Evolutionary conservation across 139 green algal species (phyloP).

Genomic region (Micractinium sp.): DNA sequence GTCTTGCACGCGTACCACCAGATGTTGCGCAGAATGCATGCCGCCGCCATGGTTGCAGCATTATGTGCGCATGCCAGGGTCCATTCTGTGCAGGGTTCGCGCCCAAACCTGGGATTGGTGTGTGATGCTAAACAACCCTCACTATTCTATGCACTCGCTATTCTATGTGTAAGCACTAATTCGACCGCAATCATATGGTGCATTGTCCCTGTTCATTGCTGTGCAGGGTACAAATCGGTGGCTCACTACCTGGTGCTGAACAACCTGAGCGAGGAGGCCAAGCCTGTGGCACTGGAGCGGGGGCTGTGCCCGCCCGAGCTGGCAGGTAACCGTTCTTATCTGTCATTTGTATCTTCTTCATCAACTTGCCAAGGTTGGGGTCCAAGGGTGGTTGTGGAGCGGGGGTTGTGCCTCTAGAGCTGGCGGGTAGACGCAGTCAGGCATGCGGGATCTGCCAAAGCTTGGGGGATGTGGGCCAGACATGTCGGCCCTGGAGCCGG

Average conservation of each 20-base stretch:
- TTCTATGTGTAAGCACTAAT: too few relatives aligned
- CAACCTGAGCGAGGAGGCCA: constrained; percentile 45
- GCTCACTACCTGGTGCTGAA: constrained; percentile 82
- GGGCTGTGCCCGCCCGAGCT: constrained; percentile 24
- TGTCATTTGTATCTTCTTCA: background rate
- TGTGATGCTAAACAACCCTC: constrained; percentile 67
- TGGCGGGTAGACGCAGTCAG: too few relatives aligned
- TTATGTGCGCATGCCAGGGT: too few relatives aligned
- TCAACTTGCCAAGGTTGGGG: background rate
- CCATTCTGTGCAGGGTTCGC: constrained; percentile 46
- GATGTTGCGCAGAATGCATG: too few relatives aligned
- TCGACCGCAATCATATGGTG: too few relatives aligned
- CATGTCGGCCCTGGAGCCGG: too few relatives aligned
- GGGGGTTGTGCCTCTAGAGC: background rate
- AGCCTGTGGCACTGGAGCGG: constrained; percentile 17
- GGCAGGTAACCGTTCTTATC: background rate
- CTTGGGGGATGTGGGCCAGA: too few relatives aligned
- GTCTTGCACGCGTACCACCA: too few relatives aligned
- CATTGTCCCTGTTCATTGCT: background rate
- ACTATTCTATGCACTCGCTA: background rate
- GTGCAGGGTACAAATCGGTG: constrained; percentile 65
- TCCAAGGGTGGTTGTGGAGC: background rate
- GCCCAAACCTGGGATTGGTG: constrained; percentile 72
- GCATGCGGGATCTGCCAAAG: too few relatives aligned
- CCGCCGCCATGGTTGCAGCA: too few relatives aligned